phyloP scores from a whole-genome alignment of 2,329 filamentous ascomycete species.

The Macrophomina pseudophaseolina region DNA sequence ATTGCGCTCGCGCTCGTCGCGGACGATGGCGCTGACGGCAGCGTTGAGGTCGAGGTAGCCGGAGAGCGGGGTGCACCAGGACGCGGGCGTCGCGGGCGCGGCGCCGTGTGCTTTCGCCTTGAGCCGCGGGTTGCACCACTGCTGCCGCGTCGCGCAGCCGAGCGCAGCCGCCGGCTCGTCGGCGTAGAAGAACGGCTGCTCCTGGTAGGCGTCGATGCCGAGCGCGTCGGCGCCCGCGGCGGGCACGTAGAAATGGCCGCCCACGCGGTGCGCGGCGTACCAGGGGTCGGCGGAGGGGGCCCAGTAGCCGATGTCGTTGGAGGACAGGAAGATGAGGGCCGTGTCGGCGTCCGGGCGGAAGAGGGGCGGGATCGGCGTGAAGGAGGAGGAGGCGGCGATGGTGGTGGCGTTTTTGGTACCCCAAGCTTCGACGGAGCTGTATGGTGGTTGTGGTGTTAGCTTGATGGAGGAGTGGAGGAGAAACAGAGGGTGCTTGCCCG shows the following conservation, averaged over 20 bases:
- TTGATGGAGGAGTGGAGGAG: neutral
- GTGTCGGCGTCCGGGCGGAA: conserved; percentile 37
- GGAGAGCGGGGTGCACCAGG: neutral
- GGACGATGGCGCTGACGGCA: neutral
- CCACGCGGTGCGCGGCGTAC: conserved; percentile 34
- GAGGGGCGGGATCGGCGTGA: conserved; percentile 36
- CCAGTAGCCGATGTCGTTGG: conserved; percentile 35
- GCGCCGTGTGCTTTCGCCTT: too few relatives aligned
- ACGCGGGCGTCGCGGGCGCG: neutral
- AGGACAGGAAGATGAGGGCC: conserved; percentile 38
- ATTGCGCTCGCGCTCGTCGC: neutral
- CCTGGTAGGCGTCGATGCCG: too few relatives aligned
- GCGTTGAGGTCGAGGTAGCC: conserved; percentile 4
- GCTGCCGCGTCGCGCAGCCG: conserved; percentile 24
- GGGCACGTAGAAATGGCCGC: neutral
- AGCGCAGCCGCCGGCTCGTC: conserved; percentile 24
- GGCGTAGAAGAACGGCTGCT: neutral
- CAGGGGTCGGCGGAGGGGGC: conserved; percentile 38
- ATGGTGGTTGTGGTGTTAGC: neutral
- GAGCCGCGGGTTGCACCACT: conserved; percentile 28
- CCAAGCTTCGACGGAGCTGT: conserved; percentile 7
- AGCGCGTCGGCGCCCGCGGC: neutral
- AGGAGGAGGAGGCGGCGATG: neutral
- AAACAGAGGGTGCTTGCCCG: neutral
- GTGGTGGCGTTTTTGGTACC: neutral